Evolutionary conservation across 345 rosid species (phyloP), one percentile per base, ranked within the genome.

Genomic region (Brassica rapa): DNA sequence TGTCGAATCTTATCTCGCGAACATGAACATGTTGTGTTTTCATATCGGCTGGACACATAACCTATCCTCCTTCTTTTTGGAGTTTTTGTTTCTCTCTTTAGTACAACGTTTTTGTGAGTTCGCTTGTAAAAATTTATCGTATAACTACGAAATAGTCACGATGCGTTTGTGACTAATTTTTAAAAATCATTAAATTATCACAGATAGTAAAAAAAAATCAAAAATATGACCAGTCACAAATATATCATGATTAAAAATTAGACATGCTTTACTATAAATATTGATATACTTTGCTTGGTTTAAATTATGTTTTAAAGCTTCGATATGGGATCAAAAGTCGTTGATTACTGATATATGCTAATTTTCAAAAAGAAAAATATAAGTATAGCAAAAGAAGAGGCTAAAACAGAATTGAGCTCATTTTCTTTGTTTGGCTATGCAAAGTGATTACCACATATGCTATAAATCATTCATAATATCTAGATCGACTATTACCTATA

Each of bases 21-120:
- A 66, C 55, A 63, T 63, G 70, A 63, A 63, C 67, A 63, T 63
- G 23, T 8, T 63, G 67, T 63, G 67, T 30, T 62, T 62, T 29
- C 5, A 7, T 39, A 15, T 25, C 23, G 23, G 41, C 41, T 62
- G 41, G 66, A 62, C 39, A 14, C 66, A 30, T 62, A 30, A 30
- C 23, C 24, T 63, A 32, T 32, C 24, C 24, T 32, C 60, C 60
- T 53, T 2, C 56, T 51, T 51, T 49, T 51, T 51, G 56, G 56
- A 51, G 56, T 51, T 51, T 51, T 51, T 51, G 56, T n/a, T 51
- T 51, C 15, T 46, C 55, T 46, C 56, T 51, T 51, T n/a, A 51
- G 56, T 14, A 46, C 55, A 46, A 12, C 55, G 15, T 46, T 14
- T 43, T 46, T 46, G n/a, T 46, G 55, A 46, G 15, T n/a, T n/a